A percentile compares a stretch with the other conserved stretches of the same genome.
phyloP scores from a whole-genome alignment of 768 basidiomycete genomes.

The Butyriboletus loyo region DNA sequence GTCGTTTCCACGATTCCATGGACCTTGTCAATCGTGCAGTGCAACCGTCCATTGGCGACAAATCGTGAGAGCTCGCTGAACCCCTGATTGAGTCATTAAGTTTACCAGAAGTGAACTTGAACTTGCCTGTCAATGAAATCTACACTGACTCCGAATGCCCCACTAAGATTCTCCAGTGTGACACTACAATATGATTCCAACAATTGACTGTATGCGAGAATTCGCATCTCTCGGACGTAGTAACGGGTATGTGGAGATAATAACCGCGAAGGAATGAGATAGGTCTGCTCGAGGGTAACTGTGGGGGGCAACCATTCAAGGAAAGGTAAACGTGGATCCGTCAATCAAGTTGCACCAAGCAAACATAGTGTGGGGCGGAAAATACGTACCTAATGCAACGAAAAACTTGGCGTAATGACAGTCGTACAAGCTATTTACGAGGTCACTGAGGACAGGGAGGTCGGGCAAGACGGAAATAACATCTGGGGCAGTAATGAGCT shows the following conservation, averaged over 20 bases:
- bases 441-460: constrained; percentile 76
- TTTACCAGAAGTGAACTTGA: not conserved
- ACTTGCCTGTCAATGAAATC: constrained; percentile 85
- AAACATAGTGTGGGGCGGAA: not conserved
- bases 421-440: constrained; percentile 85
- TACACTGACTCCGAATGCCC: constrained; percentile 86
- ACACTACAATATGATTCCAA: constrained; percentile 89
- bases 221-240: constrained; percentile 95
- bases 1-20: constrained; percentile 91
- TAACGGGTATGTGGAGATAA: constrained; percentile 83
- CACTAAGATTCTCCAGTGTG: constrained; percentile 80
- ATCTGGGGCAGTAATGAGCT: constrained; percentile 87
- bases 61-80: constrained; percentile 85
- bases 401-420: constrained; percentile 97
- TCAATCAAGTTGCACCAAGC: constrained; percentile 4
- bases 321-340: too few species aligned
- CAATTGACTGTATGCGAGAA: constrained; percentile 87
- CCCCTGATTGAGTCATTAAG: not conserved
- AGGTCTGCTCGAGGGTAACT: constrained; percentile 87
- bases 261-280: constrained; percentile 84
- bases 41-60: constrained; percentile 82
- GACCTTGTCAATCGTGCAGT: constrained; percentile 94
- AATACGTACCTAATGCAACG: constrained; percentile 66
- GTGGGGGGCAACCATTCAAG: not conserved
- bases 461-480: constrained; percentile 83